These are phyloP conservation scores for Apiospora arundinis DNA, from an alignment of 2,329 filamentous ascomycete species.

Conservation along the genomic window DNA sequence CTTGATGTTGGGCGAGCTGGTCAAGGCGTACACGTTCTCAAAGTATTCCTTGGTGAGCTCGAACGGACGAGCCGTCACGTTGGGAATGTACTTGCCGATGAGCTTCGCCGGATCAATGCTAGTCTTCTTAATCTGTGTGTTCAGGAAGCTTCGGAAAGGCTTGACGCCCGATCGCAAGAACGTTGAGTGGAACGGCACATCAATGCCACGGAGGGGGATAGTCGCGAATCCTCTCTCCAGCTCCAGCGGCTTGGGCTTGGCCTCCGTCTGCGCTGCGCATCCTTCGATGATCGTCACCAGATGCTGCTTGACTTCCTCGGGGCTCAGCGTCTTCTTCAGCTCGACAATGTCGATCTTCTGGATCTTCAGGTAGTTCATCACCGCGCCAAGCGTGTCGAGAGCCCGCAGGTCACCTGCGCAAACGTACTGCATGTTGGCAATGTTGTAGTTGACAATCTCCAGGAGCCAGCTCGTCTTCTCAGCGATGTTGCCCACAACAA, in stretches of 20 bases:
- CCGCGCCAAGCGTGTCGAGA: conserved; percentile 75
- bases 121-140: conserved; percentile 99
- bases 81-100: conserved; percentile 98
- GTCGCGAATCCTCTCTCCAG: conserved; percentile 96
- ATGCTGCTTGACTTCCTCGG: conserved; percentile 91
- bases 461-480: conserved; percentile 94
- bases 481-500: conserved; percentile 93
- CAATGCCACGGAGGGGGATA: conserved; percentile 95
- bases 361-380: conserved; percentile 93
- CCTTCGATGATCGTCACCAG: conserved; percentile 90
- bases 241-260: conserved; percentile 87
- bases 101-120: conserved; percentile 97
- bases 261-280: conserved; percentile 83
- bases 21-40: conserved; percentile 95
- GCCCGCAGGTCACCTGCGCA: conserved; percentile 74
- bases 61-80: conserved; percentile 95
- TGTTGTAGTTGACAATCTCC: conserved; percentile 98
- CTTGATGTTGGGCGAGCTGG: conserved; percentile 80
- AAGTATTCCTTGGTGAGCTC: conserved; percentile 98
- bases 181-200: conserved; percentile 98
- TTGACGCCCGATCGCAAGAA: conserved; percentile 98
- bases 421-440: conserved; percentile 78
- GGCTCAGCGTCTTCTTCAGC: conserved; percentile 82
- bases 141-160: conserved; percentile 96
- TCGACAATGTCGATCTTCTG: conserved; percentile 98